These are phyloP conservation scores for Lipomyces yamadae DNA, from an alignment of 805 yeast species.

Conservation along the genomic window DNA sequence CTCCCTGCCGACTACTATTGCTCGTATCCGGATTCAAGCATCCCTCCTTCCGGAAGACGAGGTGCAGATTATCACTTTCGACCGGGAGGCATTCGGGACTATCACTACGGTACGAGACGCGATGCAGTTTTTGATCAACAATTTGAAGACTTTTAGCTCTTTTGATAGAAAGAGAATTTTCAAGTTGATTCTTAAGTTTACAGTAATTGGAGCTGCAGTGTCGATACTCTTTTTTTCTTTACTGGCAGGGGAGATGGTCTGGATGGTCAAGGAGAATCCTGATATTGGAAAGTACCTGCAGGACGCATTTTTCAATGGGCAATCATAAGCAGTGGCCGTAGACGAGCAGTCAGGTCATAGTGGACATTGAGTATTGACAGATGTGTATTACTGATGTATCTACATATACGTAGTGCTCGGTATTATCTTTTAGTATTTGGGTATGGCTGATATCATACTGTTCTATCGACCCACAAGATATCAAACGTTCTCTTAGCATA, in stretches of 20 bases:
- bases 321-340: neutral
- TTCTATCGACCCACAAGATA: too few relatives aligned
- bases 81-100: constrained; percentile 9
- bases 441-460: too few relatives aligned
- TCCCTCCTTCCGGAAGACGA: constrained; percentile 20
- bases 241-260: neutral
- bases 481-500: too few relatives aligned
- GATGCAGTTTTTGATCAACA: constrained; percentile 3
- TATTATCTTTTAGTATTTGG: too few relatives aligned
- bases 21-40: constrained; percentile 14
- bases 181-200: neutral
- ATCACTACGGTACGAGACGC: constrained; percentile 12
- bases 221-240: neutral
- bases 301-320: constrained; percentile 5
- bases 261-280: constrained; percentile 12
- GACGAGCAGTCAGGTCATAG: neutral
- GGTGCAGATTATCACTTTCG: constrained; percentile 13
- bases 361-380: neutral
- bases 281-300: constrained; percentile 5
- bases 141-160: constrained; percentile 7
- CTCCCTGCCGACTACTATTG: constrained; percentile 13
- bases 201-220: neutral
- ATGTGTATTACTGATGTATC: too few relatives aligned
- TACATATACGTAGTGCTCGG: too few relatives aligned
- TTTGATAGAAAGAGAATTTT: constrained; percentile 9